These are phyloP conservation scores for Rhynchospora breviuscula DNA, from an alignment of 176 grass and related monocot genomes.

Conservation along the genomic window DNA sequence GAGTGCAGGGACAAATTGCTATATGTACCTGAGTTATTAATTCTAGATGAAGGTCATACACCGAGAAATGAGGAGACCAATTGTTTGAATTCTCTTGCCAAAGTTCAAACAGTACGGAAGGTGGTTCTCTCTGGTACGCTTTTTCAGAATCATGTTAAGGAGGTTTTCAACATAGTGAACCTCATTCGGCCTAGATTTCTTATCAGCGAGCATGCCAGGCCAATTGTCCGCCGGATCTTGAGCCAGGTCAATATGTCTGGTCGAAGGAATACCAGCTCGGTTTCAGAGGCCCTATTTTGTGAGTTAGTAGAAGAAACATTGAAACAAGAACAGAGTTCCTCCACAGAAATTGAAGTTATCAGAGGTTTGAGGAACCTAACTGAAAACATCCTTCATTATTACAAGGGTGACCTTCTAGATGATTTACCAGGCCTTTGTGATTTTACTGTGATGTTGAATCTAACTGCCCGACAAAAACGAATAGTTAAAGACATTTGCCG, in stretches of 20 bases:
- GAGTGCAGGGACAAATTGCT: slow-evolving; percentile 53
- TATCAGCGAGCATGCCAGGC: slow-evolving; percentile 43
- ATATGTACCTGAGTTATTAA: slow-evolving; percentile 61
- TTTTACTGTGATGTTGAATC: slow-evolving; percentile 59
- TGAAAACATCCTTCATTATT: slow-evolving; percentile 70
- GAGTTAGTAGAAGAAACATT: slow-evolving; percentile 71
- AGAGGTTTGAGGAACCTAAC: slow-evolving; percentile 62
- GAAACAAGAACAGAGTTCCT: slow-evolving; percentile 47
- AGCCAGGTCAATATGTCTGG: slow-evolving; percentile 56
- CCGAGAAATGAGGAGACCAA: slow-evolving; percentile 67
- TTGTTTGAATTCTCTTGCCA: slow-evolving; percentile 53
- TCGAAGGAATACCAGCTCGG: slow-evolving; percentile 26
- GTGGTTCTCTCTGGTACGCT: slow-evolving; percentile 88
- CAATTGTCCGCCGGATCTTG: slow-evolving; percentile 54
- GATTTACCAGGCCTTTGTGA: slow-evolving; percentile 72
- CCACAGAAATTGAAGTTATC: slow-evolving; percentile 52
- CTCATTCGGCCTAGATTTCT: slow-evolving; percentile 72
- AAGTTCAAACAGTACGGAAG: slow-evolving; percentile 65
- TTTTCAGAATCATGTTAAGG: slow-evolving; percentile 80
- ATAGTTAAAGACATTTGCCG: slow-evolving; percentile 32
- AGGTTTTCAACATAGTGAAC: slow-evolving; percentile 85
- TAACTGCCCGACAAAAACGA: slow-evolving; percentile 38
- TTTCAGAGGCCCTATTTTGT: slow-evolving; percentile 40
- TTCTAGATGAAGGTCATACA: slow-evolving; percentile 91
- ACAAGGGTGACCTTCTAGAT: slow-evolving; percentile 64